These are phyloP conservation scores for Botryotinia calthae DNA, from an alignment of 2,329 filamentous ascomycete species.

Conservation along the genomic window DNA sequence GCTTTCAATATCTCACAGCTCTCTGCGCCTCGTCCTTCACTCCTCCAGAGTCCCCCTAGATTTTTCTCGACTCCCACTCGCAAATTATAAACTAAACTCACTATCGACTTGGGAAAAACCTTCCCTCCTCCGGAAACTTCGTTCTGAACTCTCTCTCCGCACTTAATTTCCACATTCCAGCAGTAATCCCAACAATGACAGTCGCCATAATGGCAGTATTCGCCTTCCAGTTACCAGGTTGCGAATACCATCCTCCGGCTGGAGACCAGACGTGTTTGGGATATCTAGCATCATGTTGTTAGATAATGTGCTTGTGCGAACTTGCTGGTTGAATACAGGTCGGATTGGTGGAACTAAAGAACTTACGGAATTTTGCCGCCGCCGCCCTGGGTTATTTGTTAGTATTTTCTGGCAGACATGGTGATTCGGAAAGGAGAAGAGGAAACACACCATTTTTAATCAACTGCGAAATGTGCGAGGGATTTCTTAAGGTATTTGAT, in stretches of 20 bases:
- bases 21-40: background rate
- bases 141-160: constrained; percentile 70
- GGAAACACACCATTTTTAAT: constrained; percentile 56
- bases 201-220: constrained; percentile 79
- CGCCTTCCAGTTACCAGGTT: constrained; percentile 89
- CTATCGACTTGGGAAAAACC: constrained; percentile 84
- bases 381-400: constrained; percentile 60
- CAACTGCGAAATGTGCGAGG: constrained; percentile 31
- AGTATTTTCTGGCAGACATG: constrained; percentile 36
- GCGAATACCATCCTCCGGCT: constrained; percentile 94
- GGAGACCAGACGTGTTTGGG: constrained; percentile 99
- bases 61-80: background rate
- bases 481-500: constrained; percentile 18
- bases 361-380: constrained; percentile 73
- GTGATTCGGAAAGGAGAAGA: background rate
- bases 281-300: constrained; percentile 59
- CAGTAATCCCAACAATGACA: constrained; percentile 66
- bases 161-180: constrained; percentile 67
- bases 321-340: background rate
- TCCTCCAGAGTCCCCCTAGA: too few relatives aligned
- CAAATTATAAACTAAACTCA: constrained; percentile 49
- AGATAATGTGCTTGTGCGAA: constrained; percentile 13
- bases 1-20: background rate
- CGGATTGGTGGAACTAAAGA: constrained; percentile 26
- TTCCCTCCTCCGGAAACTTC: constrained; percentile 70